phyloP scores from a whole-genome alignment of 495 filamentous ascomycete species.

The Pseudevernia furfuracea region DNA sequence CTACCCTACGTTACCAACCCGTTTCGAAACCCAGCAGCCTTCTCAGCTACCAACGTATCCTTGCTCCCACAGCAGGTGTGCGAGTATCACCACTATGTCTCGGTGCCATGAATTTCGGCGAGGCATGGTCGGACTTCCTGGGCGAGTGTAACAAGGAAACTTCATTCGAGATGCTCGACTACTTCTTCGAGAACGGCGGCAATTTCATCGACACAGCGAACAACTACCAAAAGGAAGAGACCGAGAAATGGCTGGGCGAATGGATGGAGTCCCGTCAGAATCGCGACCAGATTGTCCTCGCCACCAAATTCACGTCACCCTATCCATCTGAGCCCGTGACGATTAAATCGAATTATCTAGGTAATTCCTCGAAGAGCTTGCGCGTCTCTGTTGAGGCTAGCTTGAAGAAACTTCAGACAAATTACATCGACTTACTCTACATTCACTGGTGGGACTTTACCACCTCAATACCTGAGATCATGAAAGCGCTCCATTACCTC shows the following conservation, averaged over 20 bases:
- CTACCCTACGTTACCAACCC: too few relatives aligned
- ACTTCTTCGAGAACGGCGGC: constrained; percentile 41
- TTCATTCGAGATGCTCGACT: constrained; percentile 46
- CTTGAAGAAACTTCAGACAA: constrained; percentile 55
- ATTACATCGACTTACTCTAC: constrained; percentile 54
- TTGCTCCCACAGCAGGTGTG: constrained; percentile 51
- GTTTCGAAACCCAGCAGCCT: constrained; percentile 46
- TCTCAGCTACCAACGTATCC: constrained; percentile 53
- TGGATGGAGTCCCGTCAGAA: constrained; percentile 49
- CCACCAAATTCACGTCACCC: constrained; percentile 58
- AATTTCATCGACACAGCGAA: constrained; percentile 51
- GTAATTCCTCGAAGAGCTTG: constrained; percentile 49
- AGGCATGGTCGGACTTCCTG: constrained; percentile 43
- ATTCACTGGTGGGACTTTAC: constrained; percentile 55
- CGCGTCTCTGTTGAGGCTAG: constrained; percentile 47
- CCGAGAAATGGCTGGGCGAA: constrained; percentile 51
- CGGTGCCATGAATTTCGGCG: constrained; percentile 58
- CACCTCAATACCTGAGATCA: constrained; percentile 53
- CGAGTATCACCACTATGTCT: constrained; percentile 54
- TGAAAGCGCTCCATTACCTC: constrained; percentile 51
- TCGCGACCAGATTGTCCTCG: constrained; percentile 62
- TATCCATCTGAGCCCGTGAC: constrained; percentile 25
- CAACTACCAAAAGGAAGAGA: constrained; percentile 50
- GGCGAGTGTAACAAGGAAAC: constrained; percentile 42
- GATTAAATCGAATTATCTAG: constrained; percentile 44